phyloP scores from a whole-genome alignment of 495 filamentous ascomycete species.

The Achaetomiella virescens region DNA sequence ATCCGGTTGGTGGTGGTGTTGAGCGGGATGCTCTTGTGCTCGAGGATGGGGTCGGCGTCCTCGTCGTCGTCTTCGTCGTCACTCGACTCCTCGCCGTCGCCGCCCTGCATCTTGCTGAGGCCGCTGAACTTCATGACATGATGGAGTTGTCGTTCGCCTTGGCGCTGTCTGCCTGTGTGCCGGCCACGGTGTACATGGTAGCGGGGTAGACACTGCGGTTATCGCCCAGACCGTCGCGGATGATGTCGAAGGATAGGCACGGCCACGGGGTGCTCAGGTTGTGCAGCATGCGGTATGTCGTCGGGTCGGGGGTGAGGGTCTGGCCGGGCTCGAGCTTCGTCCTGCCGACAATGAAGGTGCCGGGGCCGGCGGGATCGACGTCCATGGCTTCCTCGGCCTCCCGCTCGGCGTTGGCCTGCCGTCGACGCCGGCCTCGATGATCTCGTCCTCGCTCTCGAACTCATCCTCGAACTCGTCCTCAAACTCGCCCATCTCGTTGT shows the following conservation, averaged over 20 bases:
- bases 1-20: slow-evolving; percentile 87
- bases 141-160: slow-evolving; percentile 81
- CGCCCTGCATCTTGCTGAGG: slow-evolving; percentile 75
- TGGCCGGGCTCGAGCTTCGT: slow-evolving; percentile 82
- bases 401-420: slow-evolving; percentile 83
- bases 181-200: slow-evolving; percentile 87
- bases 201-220: slow-evolving; percentile 85
- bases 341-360: slow-evolving; percentile 85
- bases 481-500: slow-evolving; percentile 76
- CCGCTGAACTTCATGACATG: slow-evolving; percentile 93
- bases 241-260: slow-evolving; percentile 90
- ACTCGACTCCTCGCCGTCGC: slow-evolving; percentile 52
- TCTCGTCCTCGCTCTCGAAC: slow-evolving; percentile 94
- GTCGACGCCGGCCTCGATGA: slow-evolving; percentile 89
- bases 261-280: slow-evolving; percentile 89
- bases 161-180: slow-evolving; percentile 78
- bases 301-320: slow-evolving; percentile 80
- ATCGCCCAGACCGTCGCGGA: slow-evolving; percentile 82
- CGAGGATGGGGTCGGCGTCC: slow-evolving; percentile 88
- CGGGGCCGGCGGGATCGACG: slow-evolving; percentile 60
- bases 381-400: slow-evolving; percentile 91
- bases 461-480: slow-evolving; percentile 97
- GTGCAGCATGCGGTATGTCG: slow-evolving; percentile 95
- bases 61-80: slow-evolving; percentile 71
- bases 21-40: slow-evolving; percentile 80